Percentiles rank a stretch among this genome's conserved stretches.
Conservation (phyloP, 306 rosid species). For the Cotoneaster glaucophyllus region DNA sequence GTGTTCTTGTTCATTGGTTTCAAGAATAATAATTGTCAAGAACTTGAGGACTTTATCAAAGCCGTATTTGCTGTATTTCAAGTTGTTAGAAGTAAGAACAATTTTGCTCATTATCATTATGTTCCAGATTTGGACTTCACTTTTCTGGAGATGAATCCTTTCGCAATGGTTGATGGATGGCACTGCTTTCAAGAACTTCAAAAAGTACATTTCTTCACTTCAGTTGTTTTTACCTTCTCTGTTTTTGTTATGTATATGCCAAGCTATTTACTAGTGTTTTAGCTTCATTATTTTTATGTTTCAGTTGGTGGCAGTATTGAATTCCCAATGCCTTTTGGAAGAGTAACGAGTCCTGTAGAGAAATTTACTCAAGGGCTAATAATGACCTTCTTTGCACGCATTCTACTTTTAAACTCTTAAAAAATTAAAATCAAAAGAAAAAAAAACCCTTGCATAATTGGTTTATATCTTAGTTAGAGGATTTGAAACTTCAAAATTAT, state of each 20-base stretch:
- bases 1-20: background rate
- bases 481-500: too few relatives aligned
- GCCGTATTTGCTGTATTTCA: constrained; percentile 63
- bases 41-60: constrained; percentile 72
- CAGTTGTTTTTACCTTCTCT: constrained; percentile 6
- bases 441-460: too few relatives aligned
- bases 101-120: background rate
- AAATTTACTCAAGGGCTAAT: constrained; percentile 63
- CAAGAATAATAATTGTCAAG: too few relatives aligned
- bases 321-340: constrained; percentile 34
- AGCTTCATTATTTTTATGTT: constrained; percentile 13
- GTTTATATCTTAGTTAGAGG: too few relatives aligned
- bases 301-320: constrained; percentile 79
- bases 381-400: constrained; percentile 2
- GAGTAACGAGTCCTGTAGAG: too few relatives aligned
- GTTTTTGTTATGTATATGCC: background rate
- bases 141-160: constrained; percentile 96
- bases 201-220: constrained; percentile 46
- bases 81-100: constrained; percentile 15
- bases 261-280: constrained; percentile 7
- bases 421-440: too few relatives aligned
- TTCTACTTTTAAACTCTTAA: background rate
- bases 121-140: constrained; percentile 85
- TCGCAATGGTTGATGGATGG: constrained; percentile 74
- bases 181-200: constrained; percentile 93